A percentile compares a stretch with the other conserved stretches of the same genome.
Conservation (phyloP, 768 basidiomycete species). For the Pulveroboletus sp. region DNA sequence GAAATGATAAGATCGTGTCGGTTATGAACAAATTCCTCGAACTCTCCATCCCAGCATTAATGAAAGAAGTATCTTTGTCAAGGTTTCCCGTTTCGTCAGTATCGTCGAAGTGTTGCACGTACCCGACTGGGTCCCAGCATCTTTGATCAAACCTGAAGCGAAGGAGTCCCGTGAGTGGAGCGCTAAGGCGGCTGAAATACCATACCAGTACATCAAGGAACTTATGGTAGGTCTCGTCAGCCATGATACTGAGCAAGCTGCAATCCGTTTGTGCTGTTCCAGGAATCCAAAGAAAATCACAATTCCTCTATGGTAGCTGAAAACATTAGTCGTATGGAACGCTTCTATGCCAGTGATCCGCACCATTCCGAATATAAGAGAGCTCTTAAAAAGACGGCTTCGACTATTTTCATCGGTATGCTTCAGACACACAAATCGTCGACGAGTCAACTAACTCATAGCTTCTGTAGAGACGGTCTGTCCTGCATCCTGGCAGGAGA, state of each 20-base stretch:
- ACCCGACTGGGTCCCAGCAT: conserved; percentile 16
- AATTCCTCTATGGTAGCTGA: conserved; percentile 12
- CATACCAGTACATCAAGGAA: not conserved
- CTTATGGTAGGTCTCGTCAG: not conserved
- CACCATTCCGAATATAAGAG: conserved; percentile 1
- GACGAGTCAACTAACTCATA: not conserved
- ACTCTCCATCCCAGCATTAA: conserved; percentile 1
- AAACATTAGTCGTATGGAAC: conserved; percentile 15
- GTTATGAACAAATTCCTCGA: conserved; percentile 7
- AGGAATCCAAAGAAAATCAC: not conserved
- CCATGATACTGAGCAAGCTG: not conserved
- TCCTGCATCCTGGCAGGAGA: not conserved
- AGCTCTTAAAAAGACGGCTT: conserved; percentile 7
- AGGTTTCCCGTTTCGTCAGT: conserved; percentile 8
- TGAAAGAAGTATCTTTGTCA: not conserved
- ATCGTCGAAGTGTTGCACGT: conserved; percentile 18
- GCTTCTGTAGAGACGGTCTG: conserved; percentile 12
- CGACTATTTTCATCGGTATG: conserved; percentile 12
- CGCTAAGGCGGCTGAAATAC: not conserved
- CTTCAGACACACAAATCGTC: no score
- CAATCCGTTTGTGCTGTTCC: not conserved
- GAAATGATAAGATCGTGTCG: conserved; percentile 8
- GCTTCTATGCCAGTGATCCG: conserved; percentile 6
- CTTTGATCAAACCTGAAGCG: conserved; percentile 3
- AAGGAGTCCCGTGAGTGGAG: not conserved